These are phyloP conservation scores for Carex scoparia DNA, from an alignment of 176 grass and related monocot genomes.

Conservation along the genomic window DNA sequence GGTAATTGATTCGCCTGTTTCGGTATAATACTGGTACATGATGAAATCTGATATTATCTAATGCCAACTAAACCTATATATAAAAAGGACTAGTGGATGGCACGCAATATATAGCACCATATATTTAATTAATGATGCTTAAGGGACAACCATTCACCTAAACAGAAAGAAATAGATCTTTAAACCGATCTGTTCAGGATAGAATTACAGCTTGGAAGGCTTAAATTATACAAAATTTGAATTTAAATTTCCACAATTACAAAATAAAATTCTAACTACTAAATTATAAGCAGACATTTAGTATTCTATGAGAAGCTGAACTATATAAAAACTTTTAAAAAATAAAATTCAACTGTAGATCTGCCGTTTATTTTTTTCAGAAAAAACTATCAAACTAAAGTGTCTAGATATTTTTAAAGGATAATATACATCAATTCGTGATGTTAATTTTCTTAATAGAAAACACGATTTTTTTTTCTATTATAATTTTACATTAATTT, in stretches of 20 bases:
- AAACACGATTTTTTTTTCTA: neutral
- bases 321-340: too few species aligned
- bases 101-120: neutral
- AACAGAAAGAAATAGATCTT: neutral
- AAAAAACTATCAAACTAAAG: neutral
- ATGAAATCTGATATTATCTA: neutral
- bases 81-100: neutral
- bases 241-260: too few species aligned
- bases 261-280: too few species aligned
- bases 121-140: neutral
- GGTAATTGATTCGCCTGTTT: neutral
- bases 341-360: too few species aligned
- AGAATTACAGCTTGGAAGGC: too few species aligned
- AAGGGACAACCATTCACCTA: neutral
- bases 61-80: neutral
- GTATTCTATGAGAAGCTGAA: too few species aligned
- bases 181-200: too few species aligned
- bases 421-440: neutral
- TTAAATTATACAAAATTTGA: too few species aligned
- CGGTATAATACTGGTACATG: neutral
- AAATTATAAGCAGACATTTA: too few species aligned
- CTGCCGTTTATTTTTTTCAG: neutral
- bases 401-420: neutral
- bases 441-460: neutral
- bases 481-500: neutral